Base-by-base conservation (phyloP, 1,284 basidiomycete species). In the Puccinia horiana region DNA sequence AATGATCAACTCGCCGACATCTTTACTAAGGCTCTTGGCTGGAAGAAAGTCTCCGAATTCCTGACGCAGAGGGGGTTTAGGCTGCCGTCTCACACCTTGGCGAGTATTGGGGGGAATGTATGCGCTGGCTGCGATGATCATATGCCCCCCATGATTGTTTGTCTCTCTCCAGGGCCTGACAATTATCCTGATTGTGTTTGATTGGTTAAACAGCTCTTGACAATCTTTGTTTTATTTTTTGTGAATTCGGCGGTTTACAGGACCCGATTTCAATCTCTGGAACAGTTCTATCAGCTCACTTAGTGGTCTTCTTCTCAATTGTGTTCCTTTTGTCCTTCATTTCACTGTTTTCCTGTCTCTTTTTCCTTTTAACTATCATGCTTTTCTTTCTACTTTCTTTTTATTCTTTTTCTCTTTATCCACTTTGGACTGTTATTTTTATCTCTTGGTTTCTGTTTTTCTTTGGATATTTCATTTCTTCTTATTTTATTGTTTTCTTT, bases 21-120 rank as follows among this genome's bases (percentile, higher is more conserved):
- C 35, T 44, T 76, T 18, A 76, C 75, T 11, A 76, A 76, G 42
- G 23, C 35, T 20, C 23, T 75, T 5, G 49, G 54, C 42, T 67
- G 63, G 63, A 11, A 23, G 2, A 11, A 23, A 6, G 63, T 67
- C 6, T 42, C 32, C 2, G 12, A 49, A 16, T 73, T 73, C 29
- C 14, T 58, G 56, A 18, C 6, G 5, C 26, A 16, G 56, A 58
- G 18, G 26, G 37, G 65, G 11, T 18, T 47, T 20, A 40, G 44
- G 16, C 20, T 32, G 18, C 11, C 35, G 37, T 69, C 37, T 12
- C 16, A 69, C 67, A 70, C 14, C 63, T 65, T 65, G 63, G 63
- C 40, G 16, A 52, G 49, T 16, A 47, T n/a, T n/a, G n/a, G n/a
- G n/a, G n/a, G n/a, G n/a, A n/a, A n/a, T n/a, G n/a, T n/a, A n/a